These are phyloP conservation scores for Globisporangium rhizosaccharum DNA, from an alignment of 352 stramenopile species.

Conservation along the genomic window DNA sequence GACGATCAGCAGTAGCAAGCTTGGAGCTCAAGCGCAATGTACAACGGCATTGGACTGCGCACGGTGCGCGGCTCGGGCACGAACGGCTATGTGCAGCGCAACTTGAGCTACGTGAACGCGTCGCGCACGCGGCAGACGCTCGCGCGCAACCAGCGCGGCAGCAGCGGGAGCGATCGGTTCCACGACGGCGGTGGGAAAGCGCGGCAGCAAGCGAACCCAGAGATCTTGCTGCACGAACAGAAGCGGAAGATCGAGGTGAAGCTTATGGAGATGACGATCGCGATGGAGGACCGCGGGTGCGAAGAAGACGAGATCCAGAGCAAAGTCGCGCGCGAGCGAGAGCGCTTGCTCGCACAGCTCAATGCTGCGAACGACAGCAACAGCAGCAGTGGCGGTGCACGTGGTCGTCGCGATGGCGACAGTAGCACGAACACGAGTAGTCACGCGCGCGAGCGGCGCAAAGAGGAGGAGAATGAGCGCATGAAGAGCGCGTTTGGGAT, in stretches of 20 bases:
- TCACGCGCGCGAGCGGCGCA: constrained; percentile 51
- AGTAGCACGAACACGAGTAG: constrained; percentile 26
- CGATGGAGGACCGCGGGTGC: constrained; percentile 71
- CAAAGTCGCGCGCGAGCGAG: constrained; percentile 53
- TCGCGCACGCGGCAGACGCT: constrained; percentile 62
- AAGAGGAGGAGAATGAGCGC: constrained; percentile 58
- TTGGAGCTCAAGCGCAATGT: constrained; percentile 46
- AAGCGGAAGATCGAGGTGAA: constrained; percentile 79
- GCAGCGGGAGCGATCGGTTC: constrained; percentile 6
- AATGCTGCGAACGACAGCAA: constrained; percentile 3
- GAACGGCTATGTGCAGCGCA: constrained; percentile 87
- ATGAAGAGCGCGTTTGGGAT: constrained; percentile 75
- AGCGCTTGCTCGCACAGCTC: constrained; percentile 39
- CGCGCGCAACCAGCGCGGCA: constrained; percentile 31
- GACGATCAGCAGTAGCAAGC: neutral
- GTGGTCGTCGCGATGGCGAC: too few species aligned
- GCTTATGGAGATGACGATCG: constrained; percentile 69
- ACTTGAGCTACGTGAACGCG: constrained; percentile 74
- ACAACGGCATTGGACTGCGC: constrained; percentile 86
- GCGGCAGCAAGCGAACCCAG: constrained; percentile 41
- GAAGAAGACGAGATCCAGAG: constrained; percentile 62
- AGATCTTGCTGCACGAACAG: constrained; percentile 76
- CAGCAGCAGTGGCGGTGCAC: neutral
- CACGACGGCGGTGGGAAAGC: constrained; percentile 10
- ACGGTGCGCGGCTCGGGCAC: constrained; percentile 84